Base-by-base conservation (phyloP, 1,284 basidiomycete species). In the Earliella scabrosa region DNA sequence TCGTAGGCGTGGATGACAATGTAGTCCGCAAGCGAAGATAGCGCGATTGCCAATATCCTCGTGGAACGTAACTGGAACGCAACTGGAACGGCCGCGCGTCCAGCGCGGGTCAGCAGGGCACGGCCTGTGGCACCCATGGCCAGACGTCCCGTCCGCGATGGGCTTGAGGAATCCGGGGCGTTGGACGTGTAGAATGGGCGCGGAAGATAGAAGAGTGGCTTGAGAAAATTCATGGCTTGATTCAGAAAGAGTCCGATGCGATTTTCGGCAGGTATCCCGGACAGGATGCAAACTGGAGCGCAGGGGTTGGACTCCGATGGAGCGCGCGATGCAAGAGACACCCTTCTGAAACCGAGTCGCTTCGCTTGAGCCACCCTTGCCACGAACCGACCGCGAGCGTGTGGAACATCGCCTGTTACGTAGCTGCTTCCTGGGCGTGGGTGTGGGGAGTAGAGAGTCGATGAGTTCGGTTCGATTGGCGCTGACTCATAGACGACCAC, bases 1-100 rank as follows among this genome's bases (percentile, higher is more conserved):
- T 34, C n/a, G n/a, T n/a, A n/a, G n/a, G n/a, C n/a, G 46, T 32
- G 55, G 26, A 38, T 53, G 59, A 57, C 55, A 60, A 46, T 41
- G 59, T 46, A 41, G 49, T 34, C 21, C 29, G 27, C 43, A 58
- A 54, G 55, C 50, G 50, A 52, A 46, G 49, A 58, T 50, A 50
- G 55, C 31, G 47, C 45, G 54, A 54, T 54, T 51, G 54, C 54
- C 45, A 50, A 45, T 41, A 51, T 49, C 41, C 45, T 45, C 45
- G 40, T 41, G 52, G 45, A 36, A 35, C 26, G 45, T 18, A 20
- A 13, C 26, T 24, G 34, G 18, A 5, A 9, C 34, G 13, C n/a
- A n/a, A n/a, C n/a, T n/a, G n/a, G n/a, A n/a, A n/a, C n/a, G n/a
- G 41, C 21, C 32, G 50, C 46, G 53, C 40, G 13, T 36, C 41